Percentiles rank a stretch among this genome's conserved stretches.
Conservation (phyloP, 179 eudicot species). For the Camellia oleifera region DNA sequence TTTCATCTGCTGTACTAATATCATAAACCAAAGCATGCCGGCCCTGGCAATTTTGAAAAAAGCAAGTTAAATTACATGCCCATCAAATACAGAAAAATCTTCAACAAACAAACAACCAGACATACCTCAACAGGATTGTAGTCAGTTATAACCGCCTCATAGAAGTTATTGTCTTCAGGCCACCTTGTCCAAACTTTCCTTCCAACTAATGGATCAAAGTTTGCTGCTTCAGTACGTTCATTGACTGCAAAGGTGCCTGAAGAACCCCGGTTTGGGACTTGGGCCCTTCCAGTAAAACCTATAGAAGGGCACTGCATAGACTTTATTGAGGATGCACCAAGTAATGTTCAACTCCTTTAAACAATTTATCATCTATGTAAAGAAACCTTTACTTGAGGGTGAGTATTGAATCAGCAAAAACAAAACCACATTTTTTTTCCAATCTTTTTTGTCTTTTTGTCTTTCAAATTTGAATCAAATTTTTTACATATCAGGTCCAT, state of each 20-base stretch:
- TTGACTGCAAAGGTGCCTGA: conserved; percentile 34
- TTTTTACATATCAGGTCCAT: no score
- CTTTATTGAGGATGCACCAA: conserved; percentile 22
- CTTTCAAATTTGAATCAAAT: no score
- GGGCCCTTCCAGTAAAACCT: conserved; percentile 48
- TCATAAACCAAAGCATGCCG: conserved; percentile 64
- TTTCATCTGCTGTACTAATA: conserved; percentile 44
- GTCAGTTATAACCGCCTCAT: conserved; percentile 59
- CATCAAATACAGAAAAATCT: neutral
- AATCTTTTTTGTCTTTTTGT: no score
- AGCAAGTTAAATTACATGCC: neutral
- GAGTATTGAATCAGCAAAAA: no score
- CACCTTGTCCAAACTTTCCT: conserved; percentile 65
- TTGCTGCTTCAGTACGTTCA: conserved; percentile 40
- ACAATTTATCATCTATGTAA: neutral
- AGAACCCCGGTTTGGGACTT: conserved; percentile 32
- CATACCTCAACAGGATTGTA: conserved; percentile 33
- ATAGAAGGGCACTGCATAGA: conserved; percentile 46
- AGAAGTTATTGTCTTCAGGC: conserved; percentile 71
- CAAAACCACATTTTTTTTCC: no score
- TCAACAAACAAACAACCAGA: neutral
- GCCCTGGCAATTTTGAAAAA: conserved; percentile 35
- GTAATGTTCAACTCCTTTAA: neutral
- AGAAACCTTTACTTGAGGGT: neutral
- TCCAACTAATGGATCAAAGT: conserved; percentile 51